phyloP scores from a whole-genome alignment of 495 filamentous ascomycete genomes.

The Articulospora tetracladia region DNA sequence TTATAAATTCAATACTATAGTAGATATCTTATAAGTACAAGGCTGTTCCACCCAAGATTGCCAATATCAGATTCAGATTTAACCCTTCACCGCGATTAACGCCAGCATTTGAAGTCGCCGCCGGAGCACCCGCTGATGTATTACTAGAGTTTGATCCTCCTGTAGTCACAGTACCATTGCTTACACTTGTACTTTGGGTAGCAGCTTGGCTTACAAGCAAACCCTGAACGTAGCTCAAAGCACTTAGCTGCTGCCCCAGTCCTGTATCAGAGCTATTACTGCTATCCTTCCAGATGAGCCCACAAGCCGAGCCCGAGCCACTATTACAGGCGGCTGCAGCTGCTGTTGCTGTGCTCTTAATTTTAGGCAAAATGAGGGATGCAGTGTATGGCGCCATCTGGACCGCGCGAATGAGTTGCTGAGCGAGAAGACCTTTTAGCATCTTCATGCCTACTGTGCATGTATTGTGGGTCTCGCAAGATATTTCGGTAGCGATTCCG shows the following conservation, averaged over 20 bases:
- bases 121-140: neutral
- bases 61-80: too few relatives aligned
- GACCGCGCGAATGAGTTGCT: conserved; percentile 63
- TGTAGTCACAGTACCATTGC: conserved; percentile 10
- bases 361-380: conserved; percentile 50
- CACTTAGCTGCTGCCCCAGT: conserved; percentile 71
- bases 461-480: conserved; percentile 60
- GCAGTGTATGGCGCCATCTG: conserved; percentile 63
- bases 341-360: conserved; percentile 52
- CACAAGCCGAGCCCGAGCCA: conserved; percentile 40
- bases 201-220: conserved; percentile 44
- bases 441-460: conserved; percentile 69
- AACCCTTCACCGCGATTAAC: neutral
- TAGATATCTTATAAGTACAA: too few relatives aligned
- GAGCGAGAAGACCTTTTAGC: conserved; percentile 73
- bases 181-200: conserved; percentile 35
- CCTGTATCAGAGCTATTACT: conserved; percentile 40
- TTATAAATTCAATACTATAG: too few relatives aligned
- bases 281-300: conserved; percentile 53
- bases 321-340: conserved; percentile 56
- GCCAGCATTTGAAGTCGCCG: neutral
- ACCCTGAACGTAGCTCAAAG: conserved; percentile 63
- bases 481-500: conserved; percentile 60
- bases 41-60: too few relatives aligned
- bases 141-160: neutral